A percentile compares a stretch with the other conserved stretches of the same genome.
Evolutionary conservation across 495 filamentous ascomycete genomes (phyloP).

Genomic region (Baudoinia panamericana): DNA sequence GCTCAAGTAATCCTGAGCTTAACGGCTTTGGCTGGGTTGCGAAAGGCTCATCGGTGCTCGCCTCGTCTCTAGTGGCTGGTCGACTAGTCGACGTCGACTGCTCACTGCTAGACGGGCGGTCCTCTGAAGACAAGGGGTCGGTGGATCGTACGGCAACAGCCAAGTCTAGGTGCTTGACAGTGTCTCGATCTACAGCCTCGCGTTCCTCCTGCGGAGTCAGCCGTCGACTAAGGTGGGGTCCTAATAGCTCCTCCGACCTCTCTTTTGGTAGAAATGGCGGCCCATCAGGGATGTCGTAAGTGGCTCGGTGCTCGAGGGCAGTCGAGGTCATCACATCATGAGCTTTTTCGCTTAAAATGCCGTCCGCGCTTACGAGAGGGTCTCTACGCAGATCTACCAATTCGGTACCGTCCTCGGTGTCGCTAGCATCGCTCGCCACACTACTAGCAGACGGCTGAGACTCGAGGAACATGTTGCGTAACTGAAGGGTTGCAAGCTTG

Average conservation of each 20-base stretch:
- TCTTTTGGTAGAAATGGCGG: background rate
- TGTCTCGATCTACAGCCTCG: constrained; percentile 31
- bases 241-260: constrained; percentile 1
- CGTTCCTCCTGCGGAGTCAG: constrained; percentile 27
- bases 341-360: constrained; percentile 32
- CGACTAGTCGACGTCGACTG: constrained; percentile 3
- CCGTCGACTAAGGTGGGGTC: constrained; percentile 1
- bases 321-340: constrained; percentile 56
- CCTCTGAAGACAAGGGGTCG: constrained; percentile 1
- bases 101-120: background rate
- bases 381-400: background rate
- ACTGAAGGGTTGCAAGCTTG: constrained; percentile 74
- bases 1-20: constrained; percentile 15
- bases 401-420: constrained; percentile 13
- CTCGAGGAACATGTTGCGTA: constrained; percentile 91
- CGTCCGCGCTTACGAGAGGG: background rate
- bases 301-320: constrained; percentile 46
- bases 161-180: constrained; percentile 58
- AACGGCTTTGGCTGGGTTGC: constrained; percentile 15
- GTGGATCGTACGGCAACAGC: constrained; percentile 39
- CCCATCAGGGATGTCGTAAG: constrained; percentile 1
- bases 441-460: constrained; percentile 15
- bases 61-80: constrained; percentile 1
- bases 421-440: constrained; percentile 14
- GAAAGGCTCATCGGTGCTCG: constrained; percentile 8